Conservation (phyloP, 192 early-diverging fungal species). For the Ambispora gerdemannii region DNA sequence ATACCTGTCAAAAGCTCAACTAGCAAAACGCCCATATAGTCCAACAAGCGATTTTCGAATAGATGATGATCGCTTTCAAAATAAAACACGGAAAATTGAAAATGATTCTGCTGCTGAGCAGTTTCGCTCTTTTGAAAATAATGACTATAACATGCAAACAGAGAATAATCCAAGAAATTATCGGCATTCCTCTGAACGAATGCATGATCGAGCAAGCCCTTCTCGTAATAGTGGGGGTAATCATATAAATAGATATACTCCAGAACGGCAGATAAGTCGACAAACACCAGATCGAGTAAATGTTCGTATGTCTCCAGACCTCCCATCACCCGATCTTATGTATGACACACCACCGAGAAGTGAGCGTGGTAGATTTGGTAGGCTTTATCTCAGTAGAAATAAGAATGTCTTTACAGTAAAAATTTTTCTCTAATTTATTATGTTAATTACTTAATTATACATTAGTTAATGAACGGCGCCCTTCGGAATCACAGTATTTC, state of each 20-base stretch:
- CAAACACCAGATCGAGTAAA: neutral
- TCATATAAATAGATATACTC: neutral
- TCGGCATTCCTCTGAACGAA: neutral
- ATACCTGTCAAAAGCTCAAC: neutral
- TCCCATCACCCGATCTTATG: neutral
- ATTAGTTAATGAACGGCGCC: conserved; percentile 17
- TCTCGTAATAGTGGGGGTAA: neutral
- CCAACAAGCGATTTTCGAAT: neutral
- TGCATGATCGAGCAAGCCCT: neutral
- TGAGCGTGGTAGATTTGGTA: conserved; percentile 14
- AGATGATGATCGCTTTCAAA: conserved; percentile 18
- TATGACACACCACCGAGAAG: neutral
- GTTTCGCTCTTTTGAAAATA: neutral
- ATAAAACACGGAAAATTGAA: conserved; percentile 23
- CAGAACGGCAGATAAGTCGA: neutral
- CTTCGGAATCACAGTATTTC: neutral
- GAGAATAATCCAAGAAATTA: neutral
- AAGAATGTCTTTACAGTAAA: neutral
- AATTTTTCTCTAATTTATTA: neutral
- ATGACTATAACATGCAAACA: conserved; percentile 4
- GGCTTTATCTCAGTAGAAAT: neutral
- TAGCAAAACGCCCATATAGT: conserved; percentile 24
- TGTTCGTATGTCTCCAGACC: neutral
- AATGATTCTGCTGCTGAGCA: conserved; percentile 4
- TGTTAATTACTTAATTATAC: neutral